These are phyloP conservation scores for Eimeria maxima DNA, from an alignment of 169 alveolate genomes.

Conservation along the genomic window DNA sequence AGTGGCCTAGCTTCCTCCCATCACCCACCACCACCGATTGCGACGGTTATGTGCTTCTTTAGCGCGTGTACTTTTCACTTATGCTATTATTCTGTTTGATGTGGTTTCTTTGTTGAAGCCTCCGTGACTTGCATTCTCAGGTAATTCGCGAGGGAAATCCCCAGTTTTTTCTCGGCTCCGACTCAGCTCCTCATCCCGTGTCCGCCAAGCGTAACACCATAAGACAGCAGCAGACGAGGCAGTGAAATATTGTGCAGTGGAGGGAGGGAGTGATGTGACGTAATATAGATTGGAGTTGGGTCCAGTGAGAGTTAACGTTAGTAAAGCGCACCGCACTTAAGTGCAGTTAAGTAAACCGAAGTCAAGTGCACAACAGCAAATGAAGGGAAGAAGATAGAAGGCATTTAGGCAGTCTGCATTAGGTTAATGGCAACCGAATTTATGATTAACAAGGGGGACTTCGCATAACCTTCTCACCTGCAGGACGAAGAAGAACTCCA, in stretches of 20 bases:
- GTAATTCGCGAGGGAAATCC: conserved; percentile 83
- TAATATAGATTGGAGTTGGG: neutral
- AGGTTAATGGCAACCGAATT: neutral
- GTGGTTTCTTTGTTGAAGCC: neutral
- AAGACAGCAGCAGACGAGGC: neutral
- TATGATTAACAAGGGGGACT: neutral
- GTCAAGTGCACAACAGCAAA: neutral
- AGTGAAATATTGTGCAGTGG: conserved; percentile 9
- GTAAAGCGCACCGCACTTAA: neutral
- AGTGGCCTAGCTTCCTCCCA: neutral
- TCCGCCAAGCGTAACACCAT: neutral
- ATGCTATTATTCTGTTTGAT: neutral
- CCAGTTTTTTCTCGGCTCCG: conserved; percentile 85
- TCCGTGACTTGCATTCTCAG: conserved; percentile 1
- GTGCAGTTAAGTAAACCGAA: neutral
- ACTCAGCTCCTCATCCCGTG: conserved; percentile 86
- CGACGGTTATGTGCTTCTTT: neutral
- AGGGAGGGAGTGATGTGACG: neutral
- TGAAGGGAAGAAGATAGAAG: neutral
- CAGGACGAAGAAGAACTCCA: conserved; percentile 75
- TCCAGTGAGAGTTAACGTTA: neutral
- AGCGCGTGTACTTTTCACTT: neutral
- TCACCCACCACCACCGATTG: neutral
- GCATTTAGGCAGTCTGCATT: neutral
- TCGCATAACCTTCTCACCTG: neutral